Percentiles rank a stretch among this genome's conserved stretches.
These are phyloP conservation scores for Verticillium klebahnii DNA, from an alignment of 2,329 filamentous ascomycete genomes.

Conservation along the genomic window DNA sequence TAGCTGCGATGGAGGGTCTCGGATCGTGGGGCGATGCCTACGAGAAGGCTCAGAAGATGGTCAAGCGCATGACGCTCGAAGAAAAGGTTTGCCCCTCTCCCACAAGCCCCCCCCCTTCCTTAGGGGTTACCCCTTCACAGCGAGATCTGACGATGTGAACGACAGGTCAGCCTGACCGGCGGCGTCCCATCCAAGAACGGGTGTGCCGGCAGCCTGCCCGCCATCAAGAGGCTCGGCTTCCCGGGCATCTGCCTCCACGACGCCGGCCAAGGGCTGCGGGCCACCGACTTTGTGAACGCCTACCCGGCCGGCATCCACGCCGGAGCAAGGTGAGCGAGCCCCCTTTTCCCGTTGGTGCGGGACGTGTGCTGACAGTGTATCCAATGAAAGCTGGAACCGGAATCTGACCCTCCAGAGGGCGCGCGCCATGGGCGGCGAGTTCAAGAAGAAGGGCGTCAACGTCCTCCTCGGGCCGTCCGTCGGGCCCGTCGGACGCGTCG, in stretches of 20 bases:
- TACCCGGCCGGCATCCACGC: slow-evolving; percentile 44
- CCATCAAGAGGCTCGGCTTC: slow-evolving; percentile 32
- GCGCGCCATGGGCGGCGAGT: slow-evolving; percentile 71
- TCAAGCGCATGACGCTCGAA: slow-evolving; percentile 65
- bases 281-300: slow-evolving; percentile 41
- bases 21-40: slow-evolving; percentile 67
- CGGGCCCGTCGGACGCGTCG: slow-evolving; percentile 58
- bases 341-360: not conserved
- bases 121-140: not conserved
- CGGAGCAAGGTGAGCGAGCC: slow-evolving; percentile 33
- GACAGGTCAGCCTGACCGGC: slow-evolving; percentile 64
- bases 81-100: slow-evolving; percentile 54
- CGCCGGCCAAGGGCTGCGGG: slow-evolving; percentile 43
- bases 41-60: slow-evolving; percentile 62
- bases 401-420: slow-evolving; percentile 60
- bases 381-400: slow-evolving; percentile 47
- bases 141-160: not conserved
- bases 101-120: not conserved
- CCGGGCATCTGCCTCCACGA: slow-evolving; percentile 45
- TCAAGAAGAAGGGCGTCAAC: slow-evolving; percentile 72
- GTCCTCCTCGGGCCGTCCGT: slow-evolving; percentile 74
- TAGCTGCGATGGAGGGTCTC: slow-evolving; percentile 51
- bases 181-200: slow-evolving; percentile 55
- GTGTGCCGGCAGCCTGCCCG: slow-evolving; percentile 40
- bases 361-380: not conserved